Evolutionary conservation across 805 yeast species (phyloP).

Genomic region (Zygotorulaspora chibaensis): DNA sequence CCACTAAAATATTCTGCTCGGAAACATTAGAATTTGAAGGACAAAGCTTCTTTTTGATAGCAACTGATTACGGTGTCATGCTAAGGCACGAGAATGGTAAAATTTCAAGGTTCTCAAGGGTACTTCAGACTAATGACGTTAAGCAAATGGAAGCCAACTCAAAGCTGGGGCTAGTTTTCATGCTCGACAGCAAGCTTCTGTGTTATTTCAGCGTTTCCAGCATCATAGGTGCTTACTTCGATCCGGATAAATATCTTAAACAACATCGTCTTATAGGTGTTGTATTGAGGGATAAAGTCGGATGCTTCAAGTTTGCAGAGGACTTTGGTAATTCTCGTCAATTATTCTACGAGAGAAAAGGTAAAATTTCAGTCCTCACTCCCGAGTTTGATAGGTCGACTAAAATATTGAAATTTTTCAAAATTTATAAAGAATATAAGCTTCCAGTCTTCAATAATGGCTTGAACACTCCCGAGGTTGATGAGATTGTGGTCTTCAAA

Average conservation of each 20-base stretch:
- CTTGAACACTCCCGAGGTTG: conserved; percentile 52
- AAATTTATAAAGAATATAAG: conserved; percentile 52
- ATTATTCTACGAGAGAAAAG: conserved; percentile 54
- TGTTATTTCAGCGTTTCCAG: conserved; percentile 61
- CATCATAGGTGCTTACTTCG: conserved; percentile 54
- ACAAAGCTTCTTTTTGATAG: conserved; percentile 48
- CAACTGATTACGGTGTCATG: conserved; percentile 61
- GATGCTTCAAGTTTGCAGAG: conserved; percentile 63
- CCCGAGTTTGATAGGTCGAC: conserved; percentile 35
- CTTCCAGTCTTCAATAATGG: conserved; percentile 54
- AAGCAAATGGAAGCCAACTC: conserved; percentile 49
- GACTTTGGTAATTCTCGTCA: conserved; percentile 57
- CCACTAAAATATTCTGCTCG: conserved; percentile 42
- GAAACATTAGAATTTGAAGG: conserved; percentile 44
- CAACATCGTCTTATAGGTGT: conserved; percentile 43
- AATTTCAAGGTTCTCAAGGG: conserved; percentile 15
- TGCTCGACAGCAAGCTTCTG: conserved; percentile 56
- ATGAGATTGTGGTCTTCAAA: conserved; percentile 58
- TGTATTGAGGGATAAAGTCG: conserved; percentile 49
- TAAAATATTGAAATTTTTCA: conserved; percentile 30
- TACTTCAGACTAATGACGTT: conserved; percentile 42
- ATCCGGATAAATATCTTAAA: conserved; percentile 32
- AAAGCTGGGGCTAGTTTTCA: conserved; percentile 51
- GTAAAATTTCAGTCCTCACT: conserved; percentile 41
- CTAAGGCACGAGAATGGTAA: conserved; percentile 32